Base-by-base conservation (phyloP, 2,329 filamentous ascomycete species). In the Neonectria faginata region DNA sequence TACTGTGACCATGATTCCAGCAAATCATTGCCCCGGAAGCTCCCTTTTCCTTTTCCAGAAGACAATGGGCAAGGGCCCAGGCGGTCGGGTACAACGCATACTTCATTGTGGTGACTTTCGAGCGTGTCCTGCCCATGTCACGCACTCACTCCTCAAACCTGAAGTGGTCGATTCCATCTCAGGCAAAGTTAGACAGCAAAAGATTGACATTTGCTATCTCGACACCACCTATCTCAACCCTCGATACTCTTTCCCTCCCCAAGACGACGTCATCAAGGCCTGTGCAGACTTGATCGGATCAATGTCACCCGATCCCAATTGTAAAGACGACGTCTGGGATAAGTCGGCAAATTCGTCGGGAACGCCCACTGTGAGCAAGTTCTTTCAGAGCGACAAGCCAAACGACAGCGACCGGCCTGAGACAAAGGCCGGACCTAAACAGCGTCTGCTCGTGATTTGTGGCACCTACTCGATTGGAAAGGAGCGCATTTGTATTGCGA, bases 391-490 rank as follows among this genome's bases (percentile, higher is more conserved):
- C 63, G 67, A 72, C 57, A 78, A 78, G 18, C 57, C 66, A 5
- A 73, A 75, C 6, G 70, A 72, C 3, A 71, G 75, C 29, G 73
- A 72, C 18, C 75, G 78, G 56, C 75, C 78, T 48, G 64, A 77
- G 3, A 56, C 65, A 1, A 67, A 67, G 29, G 67, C 74, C 11
- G 68, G 67, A 11, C 68, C 72, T 68, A 68, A 74, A 68, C 72
- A 92, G 51, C 90, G 93, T 5, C 85, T 99, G 2, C 86, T 99
- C 0, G 92, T 99, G 5, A 88, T 99, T 7, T 97, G 97, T 65
- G 96, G 96, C 48, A 99, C 96, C 0, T 99, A 99, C 80, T 97
- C 92, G 72, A 99, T 99, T 73, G 96, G 96, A 75, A 99, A 99
- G 80, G 96, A 99, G 79, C 91, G 94, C 44, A 94, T 99, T 69